Evolutionary conservation across 768 basidiomycete genomes (phyloP).

Genomic region (Sutorius australiensis): DNA sequence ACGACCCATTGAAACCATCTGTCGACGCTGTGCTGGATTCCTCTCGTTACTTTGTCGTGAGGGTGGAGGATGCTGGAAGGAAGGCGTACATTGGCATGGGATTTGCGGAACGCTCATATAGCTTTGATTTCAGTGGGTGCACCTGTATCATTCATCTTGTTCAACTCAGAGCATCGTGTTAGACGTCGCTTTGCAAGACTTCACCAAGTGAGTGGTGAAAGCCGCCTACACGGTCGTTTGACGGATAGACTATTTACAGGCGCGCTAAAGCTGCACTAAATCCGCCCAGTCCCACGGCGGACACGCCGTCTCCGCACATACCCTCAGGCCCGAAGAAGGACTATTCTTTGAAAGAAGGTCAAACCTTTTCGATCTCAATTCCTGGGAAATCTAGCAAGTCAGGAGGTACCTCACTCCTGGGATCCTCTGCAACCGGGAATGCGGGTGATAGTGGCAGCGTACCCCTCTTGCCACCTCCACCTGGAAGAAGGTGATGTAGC

Average conservation of each 20-base stretch:
- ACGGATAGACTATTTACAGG: conserved; percentile 32
- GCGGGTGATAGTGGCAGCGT: conserved; percentile 38
- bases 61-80: conserved; percentile 83
- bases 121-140: conserved; percentile 86
- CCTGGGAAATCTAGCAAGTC: conserved; percentile 64
- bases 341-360: conserved; percentile 90
- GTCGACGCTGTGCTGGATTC: conserved; percentile 97
- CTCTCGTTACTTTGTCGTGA: conserved; percentile 90
- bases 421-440: conserved; percentile 28
- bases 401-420: conserved; percentile 36
- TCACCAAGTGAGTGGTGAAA: conserved; percentile 58
- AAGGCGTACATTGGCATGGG: conserved; percentile 95
- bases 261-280: conserved; percentile 63
- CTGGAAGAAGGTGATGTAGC: conserved; percentile 43
- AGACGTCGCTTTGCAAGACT: conserved; percentile 87
- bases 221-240: neutral
- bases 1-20: conserved; percentile 71
- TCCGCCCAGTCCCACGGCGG: conserved; percentile 41
- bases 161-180: conserved; percentile 6
- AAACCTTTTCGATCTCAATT: conserved; percentile 89
- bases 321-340: conserved; percentile 86
- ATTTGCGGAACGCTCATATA: conserved; percentile 82
- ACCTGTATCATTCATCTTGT: neutral
- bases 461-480: conserved; percentile 83
- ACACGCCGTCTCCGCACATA: conserved; percentile 58